Base-by-base conservation (phyloP, 2,329 filamentous ascomycete genomes). In the Epichloe sp. region DNA sequence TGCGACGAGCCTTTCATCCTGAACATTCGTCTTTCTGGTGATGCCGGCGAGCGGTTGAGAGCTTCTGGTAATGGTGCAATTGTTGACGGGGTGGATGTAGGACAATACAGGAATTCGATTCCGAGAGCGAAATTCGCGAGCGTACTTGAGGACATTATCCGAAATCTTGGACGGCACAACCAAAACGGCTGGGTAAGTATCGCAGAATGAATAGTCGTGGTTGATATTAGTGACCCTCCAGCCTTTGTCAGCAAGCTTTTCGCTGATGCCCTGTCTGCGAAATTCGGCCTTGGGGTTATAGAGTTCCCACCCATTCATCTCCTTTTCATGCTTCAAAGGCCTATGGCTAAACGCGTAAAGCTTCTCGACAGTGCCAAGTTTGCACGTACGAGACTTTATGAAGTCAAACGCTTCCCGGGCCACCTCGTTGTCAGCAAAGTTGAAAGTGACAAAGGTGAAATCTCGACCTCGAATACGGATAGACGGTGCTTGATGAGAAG, bases 121-220 rank as follows among this genome's bases (percentile, higher is more conserved):
- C 53, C 90, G 81, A 0, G 93, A 97, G 48, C 93, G 85, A 68
- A 95, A 97, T 55, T 83, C 80, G 53, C 83, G 86, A 26, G 90
- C 93, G 63, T 98, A 95, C 62, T 95, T 95, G 47, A 98, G 78
- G 46, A 91, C 89, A 62, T 93, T 96, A 68, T 98, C 93, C n/a
- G 91, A 97, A 58, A 98, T 95, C 53, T 79, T 81, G 23, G 84
- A 82, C 21, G 93, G 93, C 17, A 98, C 90, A 11, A 85, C 85
- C 23, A 98, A 75, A 45, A 95, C 65, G 3, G 83, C 81, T 12
- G 93, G 93, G 65, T 98, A 98, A 3, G 93, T 97, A 26, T 89
- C 85, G 48, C 90, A 95, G 63, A 96, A 97, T 57, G 73, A 74
- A 64, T 95, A 97, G 68, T 95, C 88, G 49, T 79, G 73, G 68